Percentiles rank a stretch among this genome's conserved stretches.
These are phyloP conservation scores for Forsythia suspensa DNA, from an alignment of 257 asterid species.

Conservation along the genomic window DNA sequence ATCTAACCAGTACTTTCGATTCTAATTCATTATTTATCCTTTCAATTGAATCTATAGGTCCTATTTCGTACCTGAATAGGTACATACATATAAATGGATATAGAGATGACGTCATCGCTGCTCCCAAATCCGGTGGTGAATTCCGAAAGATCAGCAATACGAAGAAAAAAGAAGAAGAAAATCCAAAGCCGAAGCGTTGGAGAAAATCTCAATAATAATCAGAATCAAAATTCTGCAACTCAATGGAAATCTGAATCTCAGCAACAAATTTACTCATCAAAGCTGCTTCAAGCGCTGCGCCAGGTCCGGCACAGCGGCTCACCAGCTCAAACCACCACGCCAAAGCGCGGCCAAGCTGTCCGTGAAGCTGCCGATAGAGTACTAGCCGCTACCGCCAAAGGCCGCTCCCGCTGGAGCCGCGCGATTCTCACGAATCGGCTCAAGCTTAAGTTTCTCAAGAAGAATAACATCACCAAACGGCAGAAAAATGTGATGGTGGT, in stretches of 20 bases:
- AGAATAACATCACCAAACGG: conserved; percentile 42
- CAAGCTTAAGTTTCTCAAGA: conserved; percentile 76
- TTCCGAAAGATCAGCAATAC: conserved; percentile 42
- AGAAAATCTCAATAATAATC: conserved; percentile 1
- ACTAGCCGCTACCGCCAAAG: conserved; percentile 79
- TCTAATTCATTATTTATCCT: conserved; percentile 16
- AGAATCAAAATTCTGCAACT: conserved; percentile 17
- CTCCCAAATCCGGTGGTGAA: conserved; percentile 41
- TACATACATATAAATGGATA: neutral
- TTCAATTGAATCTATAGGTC: conserved; percentile 51
- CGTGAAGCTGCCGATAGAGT: conserved; percentile 81
- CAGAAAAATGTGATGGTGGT: conserved; percentile 45
- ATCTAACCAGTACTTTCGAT: conserved; percentile 21
- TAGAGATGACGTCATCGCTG: conserved; percentile 39
- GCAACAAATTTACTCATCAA: conserved; percentile 80
- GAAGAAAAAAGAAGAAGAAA: conserved; percentile 48
- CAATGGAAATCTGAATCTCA: conserved; percentile 82
- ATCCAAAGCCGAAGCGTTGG: conserved; percentile 26
- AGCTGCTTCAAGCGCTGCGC: conserved; percentile 81
- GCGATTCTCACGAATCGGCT: conserved; percentile 74
- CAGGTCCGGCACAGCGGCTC: conserved; percentile 45
- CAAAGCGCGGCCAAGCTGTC: conserved; percentile 42
- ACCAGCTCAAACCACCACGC: conserved; percentile 35
- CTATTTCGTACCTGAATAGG: neutral
- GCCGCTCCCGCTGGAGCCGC: conserved; percentile 91